A percentile compares a stretch with the other conserved stretches of the same genome.
Conservation (phyloP, 345 rosid species). For the Moringa oleifera region DNA sequence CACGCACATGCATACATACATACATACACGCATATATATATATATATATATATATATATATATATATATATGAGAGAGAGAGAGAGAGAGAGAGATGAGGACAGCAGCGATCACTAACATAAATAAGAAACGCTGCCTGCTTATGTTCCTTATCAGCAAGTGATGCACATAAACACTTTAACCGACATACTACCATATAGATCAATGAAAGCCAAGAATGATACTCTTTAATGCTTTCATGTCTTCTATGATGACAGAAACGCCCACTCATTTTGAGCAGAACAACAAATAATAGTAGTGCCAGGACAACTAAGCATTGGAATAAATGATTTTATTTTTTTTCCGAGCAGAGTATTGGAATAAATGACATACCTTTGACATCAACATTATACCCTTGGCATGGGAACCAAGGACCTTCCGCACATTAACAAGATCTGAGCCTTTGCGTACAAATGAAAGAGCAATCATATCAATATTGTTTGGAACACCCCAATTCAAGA, state of each 20-base stretch:
- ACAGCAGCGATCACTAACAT: no score
- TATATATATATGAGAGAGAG: no score
- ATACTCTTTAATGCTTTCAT: no score
- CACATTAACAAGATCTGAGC: slow-evolving; percentile 83
- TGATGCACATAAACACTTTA: no score
- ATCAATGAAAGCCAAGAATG: not conserved
- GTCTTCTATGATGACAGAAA: not conserved
- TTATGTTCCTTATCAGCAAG: no score
- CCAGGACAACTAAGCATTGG: not conserved
- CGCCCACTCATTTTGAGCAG: not conserved
- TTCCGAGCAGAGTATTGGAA: not conserved
- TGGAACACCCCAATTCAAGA: slow-evolving; percentile 81
- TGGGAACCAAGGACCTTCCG: slow-evolving; percentile 79
- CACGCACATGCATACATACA: no score
- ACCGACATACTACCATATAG: not conserved
- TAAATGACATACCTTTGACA: slow-evolving; percentile 67
- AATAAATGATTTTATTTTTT: no score
- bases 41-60: no score
- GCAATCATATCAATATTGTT: slow-evolving; percentile 86
- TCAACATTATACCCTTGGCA: slow-evolving; percentile 63
- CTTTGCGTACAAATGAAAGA: slow-evolving; percentile 89
- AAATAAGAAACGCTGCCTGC: no score
- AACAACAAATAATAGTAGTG: no score
- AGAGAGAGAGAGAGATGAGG: no score
- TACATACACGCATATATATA: no score